phyloP scores from a whole-genome alignment of 148 eudicot species.

The Heliosperma pusillum region DNA sequence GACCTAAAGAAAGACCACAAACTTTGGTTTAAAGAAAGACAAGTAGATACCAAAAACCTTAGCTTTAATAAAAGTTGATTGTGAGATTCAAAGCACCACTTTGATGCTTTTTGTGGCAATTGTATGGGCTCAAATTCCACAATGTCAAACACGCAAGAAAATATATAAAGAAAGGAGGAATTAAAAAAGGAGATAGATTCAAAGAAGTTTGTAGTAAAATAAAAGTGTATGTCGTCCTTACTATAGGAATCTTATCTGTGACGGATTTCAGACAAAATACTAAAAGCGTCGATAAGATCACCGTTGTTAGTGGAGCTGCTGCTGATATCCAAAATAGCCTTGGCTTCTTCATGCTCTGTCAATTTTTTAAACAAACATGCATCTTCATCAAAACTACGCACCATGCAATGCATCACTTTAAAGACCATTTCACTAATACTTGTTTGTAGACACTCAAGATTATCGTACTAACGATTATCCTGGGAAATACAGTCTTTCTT shows the following conservation, averaged over 20 bases:
- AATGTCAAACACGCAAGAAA: constrained; percentile 21
- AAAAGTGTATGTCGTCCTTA: constrained; percentile 33
- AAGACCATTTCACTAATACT: too few relatives aligned
- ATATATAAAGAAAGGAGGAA: background rate
- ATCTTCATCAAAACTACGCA: too few relatives aligned
- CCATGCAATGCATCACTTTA: too few relatives aligned
- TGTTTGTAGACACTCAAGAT: too few relatives aligned
- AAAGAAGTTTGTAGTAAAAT: background rate
- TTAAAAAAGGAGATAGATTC: background rate
- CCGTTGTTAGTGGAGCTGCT: constrained; percentile 80
- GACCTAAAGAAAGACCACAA: constrained; percentile 17
- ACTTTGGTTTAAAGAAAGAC: constrained; percentile 19
- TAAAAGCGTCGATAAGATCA: constrained; percentile 62
- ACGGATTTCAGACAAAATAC: constrained; percentile 51
- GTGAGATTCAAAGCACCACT: constrained; percentile 30
- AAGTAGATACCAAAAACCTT: constrained; percentile 25
- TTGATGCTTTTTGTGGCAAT: constrained; percentile 4
- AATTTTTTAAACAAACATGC: background rate
- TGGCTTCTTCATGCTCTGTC: constrained; percentile 62
- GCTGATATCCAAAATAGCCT: constrained; percentile 87
- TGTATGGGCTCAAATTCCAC: constrained; percentile 22
- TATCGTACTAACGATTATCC: too few relatives aligned
- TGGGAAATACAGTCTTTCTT: too few relatives aligned
- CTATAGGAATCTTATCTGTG: constrained; percentile 47
- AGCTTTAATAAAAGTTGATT: constrained; percentile 4